Conservation (phyloP, 129 eudicot genomes). For the Cynara cardunculus region DNA sequence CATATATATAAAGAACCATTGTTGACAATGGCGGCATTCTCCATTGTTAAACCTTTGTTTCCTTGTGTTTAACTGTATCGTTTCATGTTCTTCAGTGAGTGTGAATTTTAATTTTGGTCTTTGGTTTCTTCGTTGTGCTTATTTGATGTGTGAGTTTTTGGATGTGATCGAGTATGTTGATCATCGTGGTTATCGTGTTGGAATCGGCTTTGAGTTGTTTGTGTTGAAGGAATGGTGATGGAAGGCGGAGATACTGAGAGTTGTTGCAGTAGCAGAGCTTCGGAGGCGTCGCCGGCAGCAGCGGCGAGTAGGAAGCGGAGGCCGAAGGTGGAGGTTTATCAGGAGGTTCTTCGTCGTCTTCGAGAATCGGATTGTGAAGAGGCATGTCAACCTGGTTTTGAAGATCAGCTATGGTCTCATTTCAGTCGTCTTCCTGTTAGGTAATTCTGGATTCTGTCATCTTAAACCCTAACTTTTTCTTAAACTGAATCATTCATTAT, state of each 20-base stretch:
- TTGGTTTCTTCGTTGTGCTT: constrained; percentile 21
- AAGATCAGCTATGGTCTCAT: constrained; percentile 75
- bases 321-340: constrained; percentile 59
- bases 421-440: constrained; percentile 62
- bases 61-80: constrained; percentile 27
- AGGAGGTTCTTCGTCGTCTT: constrained; percentile 51
- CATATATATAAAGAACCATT: constrained; percentile 11
- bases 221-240: constrained; percentile 25
- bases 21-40: constrained; percentile 11
- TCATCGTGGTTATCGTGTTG: constrained; percentile 6
- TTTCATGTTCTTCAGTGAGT: constrained; percentile 3
- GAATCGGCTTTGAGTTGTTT: background rate
- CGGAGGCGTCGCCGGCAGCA: constrained; percentile 43
- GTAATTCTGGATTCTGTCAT: constrained; percentile 26
- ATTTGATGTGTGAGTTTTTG: background rate
- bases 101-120: background rate
- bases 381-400: constrained; percentile 54
- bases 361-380: constrained; percentile 47
- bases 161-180: background rate
- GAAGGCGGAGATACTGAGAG: constrained; percentile 53
- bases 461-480: constrained; percentile 18
- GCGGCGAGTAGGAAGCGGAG: constrained; percentile 39
- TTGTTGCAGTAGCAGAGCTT: constrained; percentile 67
- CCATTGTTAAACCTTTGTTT: constrained; percentile 28
- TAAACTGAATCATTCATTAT: background rate